Base-by-base conservation (phyloP, 306 rosid species). In the Macrotyloma uniflorum region DNA sequence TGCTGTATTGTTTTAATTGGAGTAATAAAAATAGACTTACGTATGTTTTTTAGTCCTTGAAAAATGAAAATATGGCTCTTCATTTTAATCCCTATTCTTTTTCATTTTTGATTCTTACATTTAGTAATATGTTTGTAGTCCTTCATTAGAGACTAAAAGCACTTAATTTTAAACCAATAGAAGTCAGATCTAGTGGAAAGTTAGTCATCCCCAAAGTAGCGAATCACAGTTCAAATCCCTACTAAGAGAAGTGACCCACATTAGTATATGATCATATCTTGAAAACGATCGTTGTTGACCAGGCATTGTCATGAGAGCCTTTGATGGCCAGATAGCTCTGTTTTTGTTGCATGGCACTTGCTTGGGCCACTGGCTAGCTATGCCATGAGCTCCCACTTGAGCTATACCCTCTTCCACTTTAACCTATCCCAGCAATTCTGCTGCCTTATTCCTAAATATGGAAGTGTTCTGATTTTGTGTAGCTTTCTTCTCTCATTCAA, bases 361-460 rank as follows among this genome's bases (percentile, higher is more conserved):
- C 24, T 18, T 54, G 61, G 35, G 51, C 50, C 63, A 54, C 16
- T 51, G 66, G 20, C 75, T 55, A 24, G 67, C 33, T 30, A 0
- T 30, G 53, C 75, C 63, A 18, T 36, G 58, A 30, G 23, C 42
- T 74, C 63, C 23, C 67, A 9, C 57, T 75, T 23, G 35, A 66
- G 33, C 33, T 18, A 19, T 55, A 11, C 1, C 57, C 74, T n/a
- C n/a, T 53, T 65, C 33, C 16, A 11, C 62, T 54, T 23, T 12
- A 24, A 57, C 36, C 64, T 57, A 30, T 12, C 18, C 64, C 6
- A n/a, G 24, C 35, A 57, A 22, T 5, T 57, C 36, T 12, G 19
- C 36, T 24, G 64, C 36, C 18, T 10, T 12, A 24, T 24, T 57
- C 19, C 18, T 5, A 57, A 23, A 57, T 24, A 24, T 57, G 36